These are phyloP conservation scores for Takashimella koratensis DNA, from an alignment of 1,284 basidiomycete species.

Conservation along the genomic window DNA sequence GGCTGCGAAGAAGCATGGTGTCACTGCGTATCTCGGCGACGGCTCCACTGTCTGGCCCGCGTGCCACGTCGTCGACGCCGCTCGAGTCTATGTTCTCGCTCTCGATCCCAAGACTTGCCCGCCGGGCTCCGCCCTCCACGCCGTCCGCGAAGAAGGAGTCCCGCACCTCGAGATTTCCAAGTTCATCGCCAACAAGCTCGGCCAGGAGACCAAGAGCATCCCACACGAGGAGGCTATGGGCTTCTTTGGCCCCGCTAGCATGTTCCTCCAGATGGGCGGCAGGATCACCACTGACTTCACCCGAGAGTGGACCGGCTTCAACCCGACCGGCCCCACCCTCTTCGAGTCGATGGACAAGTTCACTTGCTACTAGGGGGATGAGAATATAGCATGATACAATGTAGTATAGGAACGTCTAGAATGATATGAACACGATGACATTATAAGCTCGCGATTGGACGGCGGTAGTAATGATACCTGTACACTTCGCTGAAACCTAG, in stretches of 20 bases:
- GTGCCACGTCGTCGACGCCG: conserved; percentile 27
- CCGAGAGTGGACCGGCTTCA: not conserved
- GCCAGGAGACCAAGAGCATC: conserved; percentile 6
- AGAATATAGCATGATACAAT: too few species aligned
- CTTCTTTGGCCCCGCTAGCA: conserved; percentile 9
- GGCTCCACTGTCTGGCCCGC: conserved; percentile 20
- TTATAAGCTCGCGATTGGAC: too few species aligned
- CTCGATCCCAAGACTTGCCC: conserved; percentile 16
- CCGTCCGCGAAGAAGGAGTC: conserved; percentile 15
- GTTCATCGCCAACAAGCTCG: conserved; percentile 20
- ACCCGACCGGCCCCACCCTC: not conserved
- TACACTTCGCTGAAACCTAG: not conserved
- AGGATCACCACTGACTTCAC: not conserved
- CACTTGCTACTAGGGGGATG: too few species aligned
- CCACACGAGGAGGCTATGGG: conserved; percentile 14
- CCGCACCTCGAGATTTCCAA: conserved; percentile 18
- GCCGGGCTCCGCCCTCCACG: conserved; percentile 20
- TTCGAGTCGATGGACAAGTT: not conserved
- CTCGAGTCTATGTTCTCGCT: conserved; percentile 24
- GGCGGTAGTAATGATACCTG: not conserved
- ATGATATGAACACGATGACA: too few species aligned
- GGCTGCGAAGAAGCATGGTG: conserved; percentile 14
- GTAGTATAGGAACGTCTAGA: too few species aligned
- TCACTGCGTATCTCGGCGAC: conserved; percentile 19
- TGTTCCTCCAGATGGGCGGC: not conserved